A percentile compares a stretch with the other conserved stretches of the same genome.
Evolutionary conservation across 2,329 filamentous ascomycete genomes (phyloP).

Genomic region (Tolypocladium ovalisporum): DNA sequence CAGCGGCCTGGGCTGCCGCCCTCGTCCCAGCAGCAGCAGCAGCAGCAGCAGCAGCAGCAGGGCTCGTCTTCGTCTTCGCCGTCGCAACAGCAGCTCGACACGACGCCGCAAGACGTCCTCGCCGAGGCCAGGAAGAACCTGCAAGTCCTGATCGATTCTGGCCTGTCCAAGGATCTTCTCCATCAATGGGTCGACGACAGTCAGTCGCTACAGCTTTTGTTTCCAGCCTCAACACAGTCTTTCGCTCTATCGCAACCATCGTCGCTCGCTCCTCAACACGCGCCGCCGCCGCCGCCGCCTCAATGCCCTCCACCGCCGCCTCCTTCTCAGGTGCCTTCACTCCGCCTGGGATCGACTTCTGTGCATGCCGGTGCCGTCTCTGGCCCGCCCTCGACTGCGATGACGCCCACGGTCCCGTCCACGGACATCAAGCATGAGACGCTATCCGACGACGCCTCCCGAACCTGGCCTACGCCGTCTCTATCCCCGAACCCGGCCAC

Average conservation of each 20-base stretch:
- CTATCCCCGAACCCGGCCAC: slow-evolving; percentile 4
- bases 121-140: slow-evolving; percentile 34
- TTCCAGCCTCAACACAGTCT: slow-evolving; percentile 6
- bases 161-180: slow-evolving; percentile 30
- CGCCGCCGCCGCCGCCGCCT: slow-evolving; percentile 18
- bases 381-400: slow-evolving; percentile 2
- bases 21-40: slow-evolving; percentile 12
- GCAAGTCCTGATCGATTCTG: slow-evolving; percentile 33
- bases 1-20: slow-evolving; percentile 13
- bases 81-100: slow-evolving; percentile 16
- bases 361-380: slow-evolving; percentile 7
- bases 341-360: slow-evolving; percentile 7
- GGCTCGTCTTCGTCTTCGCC: slow-evolving; percentile 5
- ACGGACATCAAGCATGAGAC: slow-evolving; percentile 19
- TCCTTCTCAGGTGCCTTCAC: slow-evolving; percentile 11
- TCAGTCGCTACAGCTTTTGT: slow-evolving; percentile 20
- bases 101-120: slow-evolving; percentile 31
- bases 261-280: slow-evolving; percentile 11
- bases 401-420: slow-evolving; percentile 9
- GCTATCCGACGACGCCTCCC: slow-evolving; percentile 15
- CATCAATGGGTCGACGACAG: slow-evolving; percentile 29
- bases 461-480: slow-evolving; percentile 9
- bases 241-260: slow-evolving; percentile 9
- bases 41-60: slow-evolving; percentile 15
- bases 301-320: slow-evolving; percentile 22